Conservation (phyloP, 768 basidiomycete species). For the Tulasnella sp. region DNA sequence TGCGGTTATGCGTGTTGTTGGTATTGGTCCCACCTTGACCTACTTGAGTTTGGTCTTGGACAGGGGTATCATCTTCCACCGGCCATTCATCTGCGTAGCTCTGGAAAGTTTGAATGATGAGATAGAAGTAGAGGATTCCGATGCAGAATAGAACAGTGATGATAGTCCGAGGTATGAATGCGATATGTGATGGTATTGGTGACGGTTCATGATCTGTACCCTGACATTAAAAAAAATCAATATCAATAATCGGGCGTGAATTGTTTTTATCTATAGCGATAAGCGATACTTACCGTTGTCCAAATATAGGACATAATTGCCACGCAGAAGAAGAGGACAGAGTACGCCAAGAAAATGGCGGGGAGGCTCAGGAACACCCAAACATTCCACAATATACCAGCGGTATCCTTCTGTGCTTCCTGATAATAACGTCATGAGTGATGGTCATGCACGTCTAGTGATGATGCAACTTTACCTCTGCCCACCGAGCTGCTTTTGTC, state of each 20-base stretch:
- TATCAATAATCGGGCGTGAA: not conserved
- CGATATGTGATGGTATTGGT: not conserved
- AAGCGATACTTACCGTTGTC: slow-evolving; percentile 5
- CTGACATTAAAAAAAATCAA: not conserved
- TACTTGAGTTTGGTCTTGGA: not conserved
- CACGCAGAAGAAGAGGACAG: slow-evolving; percentile 15
- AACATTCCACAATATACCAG: slow-evolving; percentile 17
- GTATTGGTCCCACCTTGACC: not conserved
- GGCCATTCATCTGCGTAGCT: slow-evolving; percentile 13
- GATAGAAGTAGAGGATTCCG: slow-evolving; percentile 12
- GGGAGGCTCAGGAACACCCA: slow-evolving; percentile 18
- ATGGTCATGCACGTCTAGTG: not conserved
- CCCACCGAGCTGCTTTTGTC: slow-evolving; percentile 16
- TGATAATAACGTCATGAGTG: not conserved
- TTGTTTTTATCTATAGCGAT: not conserved
- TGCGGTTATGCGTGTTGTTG: not conserved
- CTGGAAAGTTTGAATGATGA: slow-evolving; percentile 12
- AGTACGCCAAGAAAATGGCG: slow-evolving; percentile 15
- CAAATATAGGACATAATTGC: slow-evolving; percentile 12
- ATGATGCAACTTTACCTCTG: slow-evolving; percentile 12
- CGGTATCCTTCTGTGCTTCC: slow-evolving; percentile 14
- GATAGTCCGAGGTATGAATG: slow-evolving; percentile 5
- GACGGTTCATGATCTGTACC: not conserved
- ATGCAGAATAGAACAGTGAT: slow-evolving; percentile 12
- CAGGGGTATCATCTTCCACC: not conserved